A percentile compares a stretch with the other conserved stretches of the same genome.
Conservation (phyloP, 345 rosid genomes). For the Populus ilicifolia region DNA sequence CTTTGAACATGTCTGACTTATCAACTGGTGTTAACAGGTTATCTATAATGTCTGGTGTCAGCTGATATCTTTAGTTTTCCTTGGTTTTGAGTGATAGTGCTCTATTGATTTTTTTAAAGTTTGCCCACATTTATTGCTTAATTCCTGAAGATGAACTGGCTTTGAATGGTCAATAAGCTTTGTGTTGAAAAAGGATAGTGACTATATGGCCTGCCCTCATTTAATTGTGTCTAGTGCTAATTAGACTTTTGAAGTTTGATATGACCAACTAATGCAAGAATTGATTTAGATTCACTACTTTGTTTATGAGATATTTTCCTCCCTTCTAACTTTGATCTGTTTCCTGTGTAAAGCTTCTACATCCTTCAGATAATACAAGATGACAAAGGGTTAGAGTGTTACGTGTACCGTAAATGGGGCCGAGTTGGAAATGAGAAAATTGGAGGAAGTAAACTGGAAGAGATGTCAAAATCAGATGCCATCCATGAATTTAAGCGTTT, state of each 20-base stretch:
- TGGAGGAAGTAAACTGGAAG: constrained; percentile 74
- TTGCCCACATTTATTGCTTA: too few relatives aligned
- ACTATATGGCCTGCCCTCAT: too few relatives aligned
- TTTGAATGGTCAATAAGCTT: too few relatives aligned
- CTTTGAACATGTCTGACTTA: constrained; percentile 88
- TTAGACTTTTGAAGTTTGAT: not conserved
- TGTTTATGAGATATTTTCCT: not conserved
- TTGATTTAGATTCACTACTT: not conserved
- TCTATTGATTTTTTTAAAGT: not conserved
- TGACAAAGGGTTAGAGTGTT: constrained; percentile 73
- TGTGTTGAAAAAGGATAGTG: too few relatives aligned
- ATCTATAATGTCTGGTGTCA: constrained; percentile 5
- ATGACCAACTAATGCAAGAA: not conserved
- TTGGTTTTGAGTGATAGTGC: not conserved
- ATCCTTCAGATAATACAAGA: constrained; percentile 90
- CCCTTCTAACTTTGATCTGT: constrained; percentile 20
- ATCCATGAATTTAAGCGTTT: constrained; percentile 56
- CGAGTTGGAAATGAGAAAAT: constrained; percentile 85
- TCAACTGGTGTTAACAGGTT: constrained; percentile 91
- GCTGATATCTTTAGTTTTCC: not conserved
- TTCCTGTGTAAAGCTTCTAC: constrained; percentile 57
- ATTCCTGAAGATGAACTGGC: too few relatives aligned
- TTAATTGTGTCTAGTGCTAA: not conserved
- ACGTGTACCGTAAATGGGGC: constrained; percentile 93
- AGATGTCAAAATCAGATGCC: constrained; percentile 76